Percentiles rank a stretch among this genome's conserved stretches.
These are phyloP conservation scores for Thozetella sp. DNA, from an alignment of 495 filamentous ascomycete genomes.

Conservation along the genomic window DNA sequence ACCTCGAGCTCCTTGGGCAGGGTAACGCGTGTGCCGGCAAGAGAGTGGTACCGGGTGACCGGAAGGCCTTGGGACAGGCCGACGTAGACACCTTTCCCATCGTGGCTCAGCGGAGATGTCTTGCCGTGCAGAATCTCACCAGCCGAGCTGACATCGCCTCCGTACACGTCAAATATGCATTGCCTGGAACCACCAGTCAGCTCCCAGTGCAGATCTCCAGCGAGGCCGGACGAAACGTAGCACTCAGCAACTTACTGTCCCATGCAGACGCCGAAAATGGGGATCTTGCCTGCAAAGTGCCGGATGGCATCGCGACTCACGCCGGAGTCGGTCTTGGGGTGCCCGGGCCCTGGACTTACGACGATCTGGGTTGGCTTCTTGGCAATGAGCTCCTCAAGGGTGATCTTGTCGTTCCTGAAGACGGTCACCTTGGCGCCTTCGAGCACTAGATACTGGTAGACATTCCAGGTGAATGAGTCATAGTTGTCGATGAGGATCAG, in stretches of 20 bases:
- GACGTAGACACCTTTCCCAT: constrained; percentile 84
- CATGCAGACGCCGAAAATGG: constrained; percentile 98
- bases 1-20: constrained; percentile 88
- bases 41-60: constrained; percentile 94
- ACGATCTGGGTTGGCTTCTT: constrained; percentile 91
- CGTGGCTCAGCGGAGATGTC: constrained; percentile 87
- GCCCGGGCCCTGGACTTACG: constrained; percentile 91
- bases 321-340: constrained; percentile 86
- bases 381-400: constrained; percentile 77
- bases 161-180: constrained; percentile 91
- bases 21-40: constrained; percentile 89
- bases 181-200: constrained; percentile 53
- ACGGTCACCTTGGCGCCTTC: constrained; percentile 91
- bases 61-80: constrained; percentile 75
- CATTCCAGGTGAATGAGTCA: constrained; percentile 98
- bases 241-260: constrained; percentile 71
- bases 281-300: constrained; percentile 94
- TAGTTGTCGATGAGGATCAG: constrained; percentile 98
- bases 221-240: neutral
- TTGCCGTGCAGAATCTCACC: constrained; percentile 98
- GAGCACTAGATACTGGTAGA: constrained; percentile 95
- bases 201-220: neutral
- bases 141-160: constrained; percentile 87
- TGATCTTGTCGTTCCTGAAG: constrained; percentile 88
- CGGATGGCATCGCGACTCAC: constrained; percentile 88